phyloP scores from a whole-genome alignment of 192 early-diverging fungal species.

The Umbelopsis isabellina region DNA sequence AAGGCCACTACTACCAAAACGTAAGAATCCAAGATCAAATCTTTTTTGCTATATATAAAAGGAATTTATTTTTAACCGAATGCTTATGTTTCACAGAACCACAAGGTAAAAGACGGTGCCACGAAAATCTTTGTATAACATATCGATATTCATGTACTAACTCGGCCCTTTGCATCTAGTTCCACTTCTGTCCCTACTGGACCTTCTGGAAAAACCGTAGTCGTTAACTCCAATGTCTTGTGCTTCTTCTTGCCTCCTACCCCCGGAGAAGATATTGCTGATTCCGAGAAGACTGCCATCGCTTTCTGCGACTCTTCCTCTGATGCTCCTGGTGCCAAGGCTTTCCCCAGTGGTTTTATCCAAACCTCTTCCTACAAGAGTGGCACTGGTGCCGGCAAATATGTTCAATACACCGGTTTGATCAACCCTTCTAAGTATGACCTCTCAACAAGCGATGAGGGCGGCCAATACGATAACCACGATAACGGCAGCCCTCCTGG shows the following conservation, averaged over 20 bases:
- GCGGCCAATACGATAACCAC: constrained; percentile 45
- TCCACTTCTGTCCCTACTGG: not conserved
- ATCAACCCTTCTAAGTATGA: constrained; percentile 34
- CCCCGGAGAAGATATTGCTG: constrained; percentile 46
- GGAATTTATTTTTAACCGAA: too few species aligned
- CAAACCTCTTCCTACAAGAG: constrained; percentile 17
- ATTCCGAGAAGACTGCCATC: constrained; percentile 44
- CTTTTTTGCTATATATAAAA: too few species aligned
- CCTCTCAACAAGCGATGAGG: constrained; percentile 26
- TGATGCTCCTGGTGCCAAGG: constrained; percentile 42
- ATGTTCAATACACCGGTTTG: constrained; percentile 43
- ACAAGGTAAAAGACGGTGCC: too few species aligned
- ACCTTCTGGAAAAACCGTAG: constrained; percentile 24
- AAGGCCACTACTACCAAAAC: not conserved
- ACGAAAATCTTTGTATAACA: too few species aligned
- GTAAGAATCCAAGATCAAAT: too few species aligned
- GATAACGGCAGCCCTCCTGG: constrained; percentile 31
- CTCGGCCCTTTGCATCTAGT: not conserved
- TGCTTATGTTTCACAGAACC: too few species aligned
- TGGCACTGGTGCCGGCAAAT: constrained; percentile 29
- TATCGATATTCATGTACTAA: not conserved
- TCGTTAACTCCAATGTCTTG: constrained; percentile 24
- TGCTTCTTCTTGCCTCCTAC: constrained; percentile 46
- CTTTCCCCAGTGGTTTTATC: constrained; percentile 42
- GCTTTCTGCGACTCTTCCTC: constrained; percentile 45